These are phyloP conservation scores for Fusarium nisikadoi DNA, from an alignment of 2,329 filamentous ascomycete species.

Conservation along the genomic window DNA sequence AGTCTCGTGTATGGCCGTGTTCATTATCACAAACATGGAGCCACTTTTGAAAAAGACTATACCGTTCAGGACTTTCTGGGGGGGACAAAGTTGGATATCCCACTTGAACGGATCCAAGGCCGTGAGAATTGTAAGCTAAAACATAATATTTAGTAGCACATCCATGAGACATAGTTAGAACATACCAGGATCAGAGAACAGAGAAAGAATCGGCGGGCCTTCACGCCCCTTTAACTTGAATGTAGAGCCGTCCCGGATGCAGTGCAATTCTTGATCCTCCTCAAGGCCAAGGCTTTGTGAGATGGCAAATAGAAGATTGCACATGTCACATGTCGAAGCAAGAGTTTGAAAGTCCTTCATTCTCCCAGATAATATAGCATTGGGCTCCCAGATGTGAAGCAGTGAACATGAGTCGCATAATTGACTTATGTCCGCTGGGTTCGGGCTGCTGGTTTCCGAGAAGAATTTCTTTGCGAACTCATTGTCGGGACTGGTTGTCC, in stretches of 20 bases:
- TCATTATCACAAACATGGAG: neutral
- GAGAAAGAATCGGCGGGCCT: neutral
- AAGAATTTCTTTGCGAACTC: neutral
- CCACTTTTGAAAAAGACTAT: neutral
- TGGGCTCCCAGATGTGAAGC: neutral
- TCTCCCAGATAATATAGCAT: neutral
- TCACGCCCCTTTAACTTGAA: neutral
- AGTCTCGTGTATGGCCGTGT: neutral
- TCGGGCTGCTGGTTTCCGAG: neutral
- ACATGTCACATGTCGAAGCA: neutral
- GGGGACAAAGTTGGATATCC: neutral
- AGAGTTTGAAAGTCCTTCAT: neutral
- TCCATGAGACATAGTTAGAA: fast-evolving
- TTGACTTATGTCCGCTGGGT: fast-evolving
- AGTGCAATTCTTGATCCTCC: neutral
- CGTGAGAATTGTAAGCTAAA: neutral
- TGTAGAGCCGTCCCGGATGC: neutral
- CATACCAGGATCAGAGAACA: neutral
- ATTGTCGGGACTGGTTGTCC: neutral
- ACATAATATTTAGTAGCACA: neutral
- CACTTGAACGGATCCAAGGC: neutral
- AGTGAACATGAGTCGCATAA: neutral
- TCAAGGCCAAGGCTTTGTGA: neutral
- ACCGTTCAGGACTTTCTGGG: neutral
- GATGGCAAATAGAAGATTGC: neutral